Percentiles rank a stretch among this genome's conserved stretches.
Conservation (phyloP, 352 stramenopile species). For the Pythium folliculosum region DNA sequence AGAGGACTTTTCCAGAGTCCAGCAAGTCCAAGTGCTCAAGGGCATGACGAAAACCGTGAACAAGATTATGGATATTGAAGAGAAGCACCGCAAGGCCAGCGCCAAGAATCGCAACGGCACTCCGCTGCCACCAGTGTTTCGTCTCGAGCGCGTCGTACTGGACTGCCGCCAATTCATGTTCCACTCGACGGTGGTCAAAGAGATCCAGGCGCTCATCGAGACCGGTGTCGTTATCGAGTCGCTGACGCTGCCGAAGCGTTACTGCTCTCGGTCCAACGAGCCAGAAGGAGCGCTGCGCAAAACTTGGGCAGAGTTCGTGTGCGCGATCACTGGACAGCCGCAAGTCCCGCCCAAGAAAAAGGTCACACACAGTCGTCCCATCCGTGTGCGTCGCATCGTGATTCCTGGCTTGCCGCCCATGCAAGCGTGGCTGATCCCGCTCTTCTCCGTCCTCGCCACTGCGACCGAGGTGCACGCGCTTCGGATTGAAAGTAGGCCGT, state of each 20-base stretch:
- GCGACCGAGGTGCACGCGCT: not conserved
- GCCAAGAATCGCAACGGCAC: not conserved
- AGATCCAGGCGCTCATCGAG: constrained; percentile 11
- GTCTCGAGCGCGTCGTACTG: constrained; percentile 3
- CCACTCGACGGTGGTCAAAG: constrained; percentile 8
- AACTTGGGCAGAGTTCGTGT: constrained; percentile 5
- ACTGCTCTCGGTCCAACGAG: not conserved
- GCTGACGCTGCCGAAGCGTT: not conserved
- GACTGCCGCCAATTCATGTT: constrained; percentile 1
- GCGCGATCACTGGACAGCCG: constrained; percentile 8
- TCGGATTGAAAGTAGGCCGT: not conserved
- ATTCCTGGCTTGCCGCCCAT: not conserved
- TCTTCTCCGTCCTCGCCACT: not conserved
- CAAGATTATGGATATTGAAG: constrained; percentile 3
- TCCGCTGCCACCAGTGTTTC: not conserved
- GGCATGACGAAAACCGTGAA: constrained; percentile 1
- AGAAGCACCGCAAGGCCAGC: not conserved
- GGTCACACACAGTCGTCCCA: not conserved
- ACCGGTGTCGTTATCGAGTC: constrained; percentile 3
- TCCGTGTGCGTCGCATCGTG: not conserved
- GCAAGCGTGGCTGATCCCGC: not conserved
- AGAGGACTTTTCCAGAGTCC: not conserved
- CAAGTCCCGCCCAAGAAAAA: constrained; percentile 1
- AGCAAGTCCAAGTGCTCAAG: constrained; percentile 10
- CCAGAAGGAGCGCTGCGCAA: not conserved